phyloP scores from a whole-genome alignment of 2,329 filamentous ascomycete species.

The Stagonosporopsis cucurbitacearum region DNA sequence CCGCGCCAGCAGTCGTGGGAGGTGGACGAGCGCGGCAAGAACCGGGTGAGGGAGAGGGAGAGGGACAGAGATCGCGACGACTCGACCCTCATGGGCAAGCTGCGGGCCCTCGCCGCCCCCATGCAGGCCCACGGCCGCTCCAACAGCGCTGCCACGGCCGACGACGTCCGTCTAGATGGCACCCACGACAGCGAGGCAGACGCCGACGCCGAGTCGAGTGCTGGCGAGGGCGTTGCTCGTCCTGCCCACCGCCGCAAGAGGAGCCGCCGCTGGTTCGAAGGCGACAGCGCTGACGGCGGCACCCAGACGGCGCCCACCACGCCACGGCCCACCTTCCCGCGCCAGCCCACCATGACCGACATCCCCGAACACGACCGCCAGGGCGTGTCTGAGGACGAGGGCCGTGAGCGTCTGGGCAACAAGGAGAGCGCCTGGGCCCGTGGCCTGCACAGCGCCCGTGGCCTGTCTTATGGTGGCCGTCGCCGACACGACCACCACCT shows the following conservation, averaged over 20 bases:
- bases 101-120: constrained; percentile 73
- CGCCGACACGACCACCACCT: constrained; percentile 44
- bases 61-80: too few species aligned
- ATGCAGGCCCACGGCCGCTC: constrained; percentile 59
- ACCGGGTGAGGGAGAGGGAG: constrained; percentile 56
- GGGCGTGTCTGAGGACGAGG: constrained; percentile 60
- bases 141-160: constrained; percentile 57
- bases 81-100: constrained; percentile 75
- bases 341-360: constrained; percentile 57
- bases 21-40: constrained; percentile 68
- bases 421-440: constrained; percentile 55
- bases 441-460: constrained; percentile 56
- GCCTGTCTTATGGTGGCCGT: constrained; percentile 54
- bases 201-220: constrained; percentile 85
- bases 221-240: constrained; percentile 65
- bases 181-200: constrained; percentile 72
- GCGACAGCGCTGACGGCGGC: constrained; percentile 52
- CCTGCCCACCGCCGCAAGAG: constrained; percentile 66
- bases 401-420: constrained; percentile 53
- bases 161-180: constrained; percentile 59
- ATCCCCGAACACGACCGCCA: constrained; percentile 55
- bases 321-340: constrained; percentile 63
- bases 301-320: constrained; percentile 72
- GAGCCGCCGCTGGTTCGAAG: constrained; percentile 62
- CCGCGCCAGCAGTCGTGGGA: constrained; percentile 71